Evolutionary conservation across 768 basidiomycete species (phyloP).

Genomic region (Mycena vitilis): DNA sequence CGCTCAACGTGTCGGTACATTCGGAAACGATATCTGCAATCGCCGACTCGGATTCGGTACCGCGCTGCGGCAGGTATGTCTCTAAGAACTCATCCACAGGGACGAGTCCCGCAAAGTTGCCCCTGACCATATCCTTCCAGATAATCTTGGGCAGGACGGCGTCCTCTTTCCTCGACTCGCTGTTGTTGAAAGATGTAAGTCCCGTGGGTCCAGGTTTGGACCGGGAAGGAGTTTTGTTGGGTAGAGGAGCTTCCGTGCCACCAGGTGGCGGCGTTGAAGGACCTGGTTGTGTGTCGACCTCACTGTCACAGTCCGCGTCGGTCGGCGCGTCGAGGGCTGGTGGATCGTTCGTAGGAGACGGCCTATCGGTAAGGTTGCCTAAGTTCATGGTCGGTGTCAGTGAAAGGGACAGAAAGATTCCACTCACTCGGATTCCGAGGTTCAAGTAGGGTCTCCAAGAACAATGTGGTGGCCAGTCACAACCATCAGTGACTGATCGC

Average conservation of each 20-base stretch:
- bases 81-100: constrained; percentile 2
- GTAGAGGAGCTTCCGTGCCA: not conserved
- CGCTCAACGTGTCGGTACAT: not conserved
- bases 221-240: not conserved
- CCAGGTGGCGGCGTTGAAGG: not conserved
- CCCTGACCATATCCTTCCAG: not conserved
- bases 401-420: no score
- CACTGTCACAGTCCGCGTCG: not conserved
- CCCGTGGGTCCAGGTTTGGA: not conserved
- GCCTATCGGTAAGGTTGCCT: no score
- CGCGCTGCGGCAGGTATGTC: not conserved
- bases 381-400: no score
- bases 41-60: not conserved
- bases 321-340: not conserved
- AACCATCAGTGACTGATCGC: constrained; percentile 15
- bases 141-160: not conserved
- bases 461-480: constrained; percentile 14
- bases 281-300: not conserved
- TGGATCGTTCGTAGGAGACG: no score
- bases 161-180: not conserved
- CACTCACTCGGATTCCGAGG: constrained; percentile 2
- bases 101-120: constrained; percentile 4
- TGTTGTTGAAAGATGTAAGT: not conserved
- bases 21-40: not conserved
- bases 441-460: constrained; percentile 1